These are phyloP conservation scores for Chamaecrista fasciculata DNA, from an alignment of 306 rosid genomes.

Conservation along the genomic window DNA sequence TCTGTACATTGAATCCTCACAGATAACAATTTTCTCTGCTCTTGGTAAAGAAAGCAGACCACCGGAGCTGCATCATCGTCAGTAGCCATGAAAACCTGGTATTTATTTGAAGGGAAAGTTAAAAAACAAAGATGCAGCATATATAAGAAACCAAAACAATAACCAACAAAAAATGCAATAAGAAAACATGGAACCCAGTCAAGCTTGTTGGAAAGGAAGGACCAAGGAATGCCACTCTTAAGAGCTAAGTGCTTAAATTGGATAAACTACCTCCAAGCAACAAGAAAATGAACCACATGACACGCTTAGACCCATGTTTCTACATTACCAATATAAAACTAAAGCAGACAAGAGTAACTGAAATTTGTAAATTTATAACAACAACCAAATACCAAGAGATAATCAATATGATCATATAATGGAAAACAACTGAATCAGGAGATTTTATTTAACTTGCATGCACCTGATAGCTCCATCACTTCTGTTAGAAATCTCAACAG, in stretches of 20 bases:
- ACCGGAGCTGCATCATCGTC: slow-evolving; percentile 80
- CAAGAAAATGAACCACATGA: slow-evolving; percentile 1
- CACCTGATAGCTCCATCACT: neutral
- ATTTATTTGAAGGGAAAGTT: slow-evolving; percentile 38
- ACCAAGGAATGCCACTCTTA: slow-evolving; percentile 3
- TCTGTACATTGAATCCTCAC: slow-evolving; percentile 83
- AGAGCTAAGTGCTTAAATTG: slow-evolving; percentile 11
- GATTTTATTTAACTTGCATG: neutral
- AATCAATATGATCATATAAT: slow-evolving; percentile 17
- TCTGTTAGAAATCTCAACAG: neutral
- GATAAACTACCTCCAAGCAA: slow-evolving; percentile 20
- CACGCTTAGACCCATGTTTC: slow-evolving; percentile 4
- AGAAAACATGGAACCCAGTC: slow-evolving; percentile 10
- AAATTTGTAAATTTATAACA: neutral
- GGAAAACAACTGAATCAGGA: neutral
- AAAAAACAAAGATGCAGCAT: slow-evolving; percentile 27
- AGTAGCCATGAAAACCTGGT: slow-evolving; percentile 79
- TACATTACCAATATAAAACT: neutral
- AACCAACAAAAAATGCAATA: slow-evolving; percentile 21
- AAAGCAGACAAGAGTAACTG: neutral
- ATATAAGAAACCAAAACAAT: neutral
- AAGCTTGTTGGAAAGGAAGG: neutral
- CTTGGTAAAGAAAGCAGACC: slow-evolving; percentile 91
- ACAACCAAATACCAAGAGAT: slow-evolving; percentile 6
- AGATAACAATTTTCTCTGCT: slow-evolving; percentile 75